Percentiles rank a stretch among this genome's conserved stretches.
Conservation (phyloP, 495 filamentous ascomycete species). For the Jackrogersella multiformis region DNA sequence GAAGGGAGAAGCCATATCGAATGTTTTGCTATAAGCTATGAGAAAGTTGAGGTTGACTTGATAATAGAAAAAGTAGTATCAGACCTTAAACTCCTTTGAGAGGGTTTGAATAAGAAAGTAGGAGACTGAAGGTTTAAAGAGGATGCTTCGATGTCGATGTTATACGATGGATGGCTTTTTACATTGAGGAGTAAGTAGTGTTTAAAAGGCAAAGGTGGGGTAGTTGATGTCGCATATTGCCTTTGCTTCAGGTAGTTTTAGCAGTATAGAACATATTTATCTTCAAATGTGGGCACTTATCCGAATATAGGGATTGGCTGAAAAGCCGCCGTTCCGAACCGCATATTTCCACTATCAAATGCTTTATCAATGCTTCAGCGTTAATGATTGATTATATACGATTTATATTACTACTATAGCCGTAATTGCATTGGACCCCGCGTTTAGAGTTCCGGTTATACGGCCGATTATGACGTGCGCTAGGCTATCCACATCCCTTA, state of each 20-base stretch:
- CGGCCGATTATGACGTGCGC: no score
- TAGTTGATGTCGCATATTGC: not conserved
- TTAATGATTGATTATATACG: no score
- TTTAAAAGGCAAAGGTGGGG: conserved; percentile 1
- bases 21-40: not conserved
- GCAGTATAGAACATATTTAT: not conserved
- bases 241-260: not conserved
- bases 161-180: not conserved
- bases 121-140: not conserved
- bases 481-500: no score
- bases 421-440: no score
- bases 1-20: conserved; percentile 59
- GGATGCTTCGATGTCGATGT: not conserved
- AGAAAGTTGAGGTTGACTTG: not conserved
- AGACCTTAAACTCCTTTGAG: no score
- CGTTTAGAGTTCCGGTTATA: no score
- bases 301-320: not conserved
- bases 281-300: not conserved
- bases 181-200: not conserved
- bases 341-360: no score
- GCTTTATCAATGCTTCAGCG: no score
- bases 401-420: no score
- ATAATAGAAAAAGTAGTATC: not conserved
- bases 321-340: not conserved
- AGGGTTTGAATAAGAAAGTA: no score